These are phyloP conservation scores for Penicillium dipodomyicola DNA, from an alignment of 495 filamentous ascomycete genomes.

Conservation along the genomic window DNA sequence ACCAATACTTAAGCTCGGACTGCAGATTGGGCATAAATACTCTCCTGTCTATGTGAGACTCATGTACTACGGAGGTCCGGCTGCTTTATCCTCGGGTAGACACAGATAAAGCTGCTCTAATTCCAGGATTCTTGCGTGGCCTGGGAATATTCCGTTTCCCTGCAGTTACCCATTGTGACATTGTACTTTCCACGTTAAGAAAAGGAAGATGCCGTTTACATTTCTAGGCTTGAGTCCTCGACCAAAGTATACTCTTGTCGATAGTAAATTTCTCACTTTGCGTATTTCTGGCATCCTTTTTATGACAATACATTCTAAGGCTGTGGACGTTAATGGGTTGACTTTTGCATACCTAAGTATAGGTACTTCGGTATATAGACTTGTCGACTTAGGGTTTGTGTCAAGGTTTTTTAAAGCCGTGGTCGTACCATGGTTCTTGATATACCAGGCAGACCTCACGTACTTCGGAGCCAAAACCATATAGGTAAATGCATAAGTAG, in stretches of 20 bases:
- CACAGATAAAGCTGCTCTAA: neutral
- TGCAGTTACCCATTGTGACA: neutral
- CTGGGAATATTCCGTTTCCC: neutral
- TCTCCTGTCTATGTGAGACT: neutral
- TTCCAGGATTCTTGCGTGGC: neutral
- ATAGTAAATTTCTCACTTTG: neutral
- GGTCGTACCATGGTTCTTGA: conserved; percentile 6
- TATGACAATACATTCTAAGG: too few relatives aligned
- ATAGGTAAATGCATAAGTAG: neutral
- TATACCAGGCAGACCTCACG: neutral
- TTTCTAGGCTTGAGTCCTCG: neutral
- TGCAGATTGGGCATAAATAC: neutral
- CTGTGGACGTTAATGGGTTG: neutral
- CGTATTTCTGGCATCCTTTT: too few relatives aligned
- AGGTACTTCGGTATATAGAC: too few relatives aligned
- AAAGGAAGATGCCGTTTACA: neutral
- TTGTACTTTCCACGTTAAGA: neutral
- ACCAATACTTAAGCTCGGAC: conserved; percentile 23
- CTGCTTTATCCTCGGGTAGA: conserved; percentile 1
- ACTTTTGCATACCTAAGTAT: neutral
- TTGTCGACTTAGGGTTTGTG: conserved; percentile 2
- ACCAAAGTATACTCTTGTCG: neutral
- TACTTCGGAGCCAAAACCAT: neutral
- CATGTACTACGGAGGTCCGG: conserved; percentile 4
- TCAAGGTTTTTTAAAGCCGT: neutral